phyloP scores from a whole-genome alignment of 2,329 filamentous ascomycete species.

The Penicillium sp. region DNA sequence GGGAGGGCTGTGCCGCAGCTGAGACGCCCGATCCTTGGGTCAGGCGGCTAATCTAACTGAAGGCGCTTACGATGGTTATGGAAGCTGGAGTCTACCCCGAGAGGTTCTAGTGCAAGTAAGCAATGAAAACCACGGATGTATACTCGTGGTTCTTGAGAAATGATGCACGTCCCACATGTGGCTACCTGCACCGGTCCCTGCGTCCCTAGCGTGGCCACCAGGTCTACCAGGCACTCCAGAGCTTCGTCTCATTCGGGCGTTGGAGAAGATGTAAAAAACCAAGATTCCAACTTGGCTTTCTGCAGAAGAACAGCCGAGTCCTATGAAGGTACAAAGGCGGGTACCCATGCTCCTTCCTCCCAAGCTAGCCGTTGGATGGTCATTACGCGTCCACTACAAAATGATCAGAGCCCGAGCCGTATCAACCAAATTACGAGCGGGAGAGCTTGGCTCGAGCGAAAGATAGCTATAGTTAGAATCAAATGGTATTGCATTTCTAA shows the following conservation, averaged over 20 bases:
- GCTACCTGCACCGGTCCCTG: constrained; percentile 14
- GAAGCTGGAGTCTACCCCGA: background rate
- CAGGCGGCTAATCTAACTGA: constrained; percentile 10
- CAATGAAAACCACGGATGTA: background rate
- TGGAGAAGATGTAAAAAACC: background rate
- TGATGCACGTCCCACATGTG: constrained; percentile 17
- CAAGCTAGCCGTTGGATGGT: background rate
- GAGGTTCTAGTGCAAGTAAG: background rate
- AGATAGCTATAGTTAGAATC: constrained; percentile 11
- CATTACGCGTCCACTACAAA: background rate
- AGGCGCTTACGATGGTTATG: background rate
- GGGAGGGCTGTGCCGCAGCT: constrained; percentile 11
- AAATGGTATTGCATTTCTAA: constrained; percentile 40
- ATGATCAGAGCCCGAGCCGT: background rate
- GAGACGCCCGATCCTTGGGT: constrained; percentile 1
- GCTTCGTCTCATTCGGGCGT: background rate
- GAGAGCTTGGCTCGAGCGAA: background rate
- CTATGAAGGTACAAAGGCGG: background rate
- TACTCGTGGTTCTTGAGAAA: background rate
- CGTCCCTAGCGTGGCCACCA: constrained; percentile 7
- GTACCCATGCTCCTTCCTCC: background rate
- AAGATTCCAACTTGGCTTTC: background rate
- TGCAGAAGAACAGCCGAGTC: background rate
- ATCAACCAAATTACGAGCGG: background rate
- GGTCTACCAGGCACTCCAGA: background rate